A percentile compares a stretch with the other conserved stretches of the same genome.
Conservation (phyloP, 495 filamentous ascomycete species). For the Neurospora tetraspora region DNA sequence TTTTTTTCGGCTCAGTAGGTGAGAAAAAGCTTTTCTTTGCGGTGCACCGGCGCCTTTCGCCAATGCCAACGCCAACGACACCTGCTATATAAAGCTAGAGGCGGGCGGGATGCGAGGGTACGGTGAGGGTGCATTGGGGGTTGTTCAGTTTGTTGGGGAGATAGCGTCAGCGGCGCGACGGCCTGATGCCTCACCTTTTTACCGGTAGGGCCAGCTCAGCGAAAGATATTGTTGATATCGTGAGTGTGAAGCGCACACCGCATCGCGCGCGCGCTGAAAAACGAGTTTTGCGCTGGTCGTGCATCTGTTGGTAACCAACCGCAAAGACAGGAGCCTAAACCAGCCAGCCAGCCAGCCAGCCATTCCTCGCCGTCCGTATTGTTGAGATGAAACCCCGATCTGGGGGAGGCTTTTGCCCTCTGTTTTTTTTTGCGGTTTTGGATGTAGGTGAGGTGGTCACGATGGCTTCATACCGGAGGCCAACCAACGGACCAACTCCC, state of each 20-base stretch:
- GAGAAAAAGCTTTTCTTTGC: background rate
- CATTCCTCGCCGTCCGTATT: background rate
- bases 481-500: slow-evolving; percentile 2
- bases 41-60: background rate
- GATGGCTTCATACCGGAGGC: background rate
- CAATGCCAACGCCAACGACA: background rate
- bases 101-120: background rate
- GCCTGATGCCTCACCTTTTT: background rate
- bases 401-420: background rate
- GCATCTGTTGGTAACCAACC: background rate
- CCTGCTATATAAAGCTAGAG: background rate
- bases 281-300: background rate
- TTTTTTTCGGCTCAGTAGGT: background rate
- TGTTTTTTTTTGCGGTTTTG: background rate
- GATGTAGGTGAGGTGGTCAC: background rate
- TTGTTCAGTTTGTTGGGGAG: background rate
- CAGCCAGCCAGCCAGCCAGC: background rate
- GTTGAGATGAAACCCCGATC: slow-evolving; percentile 4
- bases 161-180: background rate
- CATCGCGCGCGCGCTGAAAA: background rate
- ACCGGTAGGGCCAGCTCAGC: background rate
- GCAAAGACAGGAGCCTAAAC: background rate
- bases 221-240: background rate
- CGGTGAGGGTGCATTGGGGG: background rate
- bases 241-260: background rate